phyloP scores from a whole-genome alignment of 2,329 filamentous ascomycete species.

The Helminthosporium solani region DNA sequence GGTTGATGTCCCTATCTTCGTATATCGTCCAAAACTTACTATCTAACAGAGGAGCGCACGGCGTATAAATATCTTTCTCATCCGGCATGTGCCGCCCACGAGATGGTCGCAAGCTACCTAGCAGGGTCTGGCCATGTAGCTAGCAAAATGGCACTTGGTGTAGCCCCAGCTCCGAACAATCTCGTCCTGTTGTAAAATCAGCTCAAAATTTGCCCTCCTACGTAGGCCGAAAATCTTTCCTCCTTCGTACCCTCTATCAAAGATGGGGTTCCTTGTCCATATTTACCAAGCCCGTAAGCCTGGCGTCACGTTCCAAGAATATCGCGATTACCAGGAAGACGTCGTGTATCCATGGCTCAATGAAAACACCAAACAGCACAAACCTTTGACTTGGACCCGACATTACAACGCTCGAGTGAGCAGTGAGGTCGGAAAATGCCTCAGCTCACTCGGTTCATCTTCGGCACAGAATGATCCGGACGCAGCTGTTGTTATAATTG shows the following conservation, averaged over 20 bases:
- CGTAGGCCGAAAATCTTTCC: background rate
- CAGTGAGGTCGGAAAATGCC: background rate
- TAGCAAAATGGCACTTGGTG: no score
- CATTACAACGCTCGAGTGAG: constrained; percentile 7
- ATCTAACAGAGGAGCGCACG: no score
- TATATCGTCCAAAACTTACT: no score
- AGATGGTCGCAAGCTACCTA: no score
- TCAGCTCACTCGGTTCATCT: background rate
- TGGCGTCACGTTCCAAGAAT: constrained; percentile 1
- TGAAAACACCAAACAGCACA: background rate
- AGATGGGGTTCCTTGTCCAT: background rate
- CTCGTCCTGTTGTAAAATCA: no score
- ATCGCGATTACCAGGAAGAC: constrained; percentile 6
- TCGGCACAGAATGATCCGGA: background rate
- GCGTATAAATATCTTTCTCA: no score
- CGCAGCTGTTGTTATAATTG: constrained; percentile 7
- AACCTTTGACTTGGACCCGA: constrained; percentile 4
- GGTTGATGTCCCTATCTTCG: no score
- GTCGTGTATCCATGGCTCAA: constrained; percentile 5
- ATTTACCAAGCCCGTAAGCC: constrained; percentile 8
- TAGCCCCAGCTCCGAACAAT: no score
- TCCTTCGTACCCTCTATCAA: no score
- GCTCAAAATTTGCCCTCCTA: background rate
- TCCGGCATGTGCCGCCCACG: no score
- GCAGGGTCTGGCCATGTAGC: no score